Conservation (phyloP, 208 protist species). For the Acanthamoeba healyi region DNA sequence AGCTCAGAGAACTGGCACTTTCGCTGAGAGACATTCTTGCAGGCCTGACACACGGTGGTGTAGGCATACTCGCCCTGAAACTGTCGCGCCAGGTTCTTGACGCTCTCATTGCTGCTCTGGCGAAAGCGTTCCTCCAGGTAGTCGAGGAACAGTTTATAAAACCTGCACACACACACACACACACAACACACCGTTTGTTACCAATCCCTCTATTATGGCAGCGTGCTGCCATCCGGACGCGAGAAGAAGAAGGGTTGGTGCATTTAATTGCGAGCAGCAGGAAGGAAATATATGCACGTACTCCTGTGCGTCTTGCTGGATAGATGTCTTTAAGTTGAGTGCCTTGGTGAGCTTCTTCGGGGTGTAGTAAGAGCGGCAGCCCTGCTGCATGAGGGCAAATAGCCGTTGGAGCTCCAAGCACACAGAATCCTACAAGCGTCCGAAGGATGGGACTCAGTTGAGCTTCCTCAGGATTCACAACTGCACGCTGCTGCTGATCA, state of each 20-base stretch:
- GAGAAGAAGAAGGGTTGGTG: too few relatives aligned
- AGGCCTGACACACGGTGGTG: conserved; percentile 70
- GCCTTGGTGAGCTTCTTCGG: conserved; percentile 12
- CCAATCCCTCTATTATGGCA: too few relatives aligned
- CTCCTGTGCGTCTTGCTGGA: conserved; percentile 76
- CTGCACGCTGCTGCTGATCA: too few relatives aligned
- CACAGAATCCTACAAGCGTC: conserved; percentile 15
- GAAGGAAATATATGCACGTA: too few relatives aligned
- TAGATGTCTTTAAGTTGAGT: conserved; percentile 71
- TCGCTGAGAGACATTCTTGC: conserved; percentile 56
- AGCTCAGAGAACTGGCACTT: conserved; percentile 69
- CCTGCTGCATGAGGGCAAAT: conserved; percentile 60
- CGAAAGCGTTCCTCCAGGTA: conserved; percentile 66
- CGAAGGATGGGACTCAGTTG: too few relatives aligned
- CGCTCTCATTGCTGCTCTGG: not conserved
- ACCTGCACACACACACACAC: not conserved
- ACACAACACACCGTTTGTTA: not conserved
- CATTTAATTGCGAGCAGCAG: not conserved
- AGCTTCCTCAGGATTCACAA: too few relatives aligned
- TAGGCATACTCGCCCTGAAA: conserved; percentile 74
- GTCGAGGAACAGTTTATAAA: conserved; percentile 70
- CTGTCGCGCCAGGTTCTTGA: conserved; percentile 9
- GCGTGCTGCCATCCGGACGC: too few relatives aligned
- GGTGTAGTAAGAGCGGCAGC: conserved; percentile 1
- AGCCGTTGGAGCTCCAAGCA: conserved; percentile 62